phyloP scores from a whole-genome alignment of 2,329 filamentous ascomycete genomes.

The Corinectria fuckeliana region DNA sequence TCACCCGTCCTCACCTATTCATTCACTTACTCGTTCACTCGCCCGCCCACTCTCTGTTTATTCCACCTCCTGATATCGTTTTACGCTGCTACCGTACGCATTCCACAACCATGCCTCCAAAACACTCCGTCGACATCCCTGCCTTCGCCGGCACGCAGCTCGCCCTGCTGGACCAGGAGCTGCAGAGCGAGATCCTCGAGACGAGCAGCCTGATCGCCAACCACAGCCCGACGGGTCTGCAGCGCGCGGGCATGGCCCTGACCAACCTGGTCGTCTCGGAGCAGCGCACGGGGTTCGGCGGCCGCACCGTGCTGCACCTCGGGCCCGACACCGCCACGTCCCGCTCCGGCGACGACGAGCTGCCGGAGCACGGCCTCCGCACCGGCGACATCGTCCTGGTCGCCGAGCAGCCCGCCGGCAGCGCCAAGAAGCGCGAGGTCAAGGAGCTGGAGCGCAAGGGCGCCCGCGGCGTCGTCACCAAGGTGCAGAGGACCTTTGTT shows the following conservation, averaged over 20 bases:
- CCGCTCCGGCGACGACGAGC: slow-evolving; percentile 51
- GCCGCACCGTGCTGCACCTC: slow-evolving; percentile 88
- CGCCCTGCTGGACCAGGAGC: slow-evolving; percentile 72
- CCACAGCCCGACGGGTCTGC: slow-evolving; percentile 71
- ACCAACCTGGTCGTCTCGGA: slow-evolving; percentile 76
- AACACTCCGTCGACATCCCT: slow-evolving; percentile 63
- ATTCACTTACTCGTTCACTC: not conserved
- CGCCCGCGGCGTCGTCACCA: slow-evolving; percentile 73
- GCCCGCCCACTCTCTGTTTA: not conserved
- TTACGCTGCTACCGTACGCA: not conserved
- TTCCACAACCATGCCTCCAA: slow-evolving; percentile 42
- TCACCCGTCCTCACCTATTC: slow-evolving; percentile 10
- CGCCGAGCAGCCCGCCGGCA: slow-evolving; percentile 75
- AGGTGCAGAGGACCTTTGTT: slow-evolving; percentile 63
- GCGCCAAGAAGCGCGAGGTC: slow-evolving; percentile 75
- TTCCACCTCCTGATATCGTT: not conserved
- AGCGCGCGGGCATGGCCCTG: slow-evolving; percentile 80
- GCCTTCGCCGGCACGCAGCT: slow-evolving; percentile 76
- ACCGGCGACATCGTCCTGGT: slow-evolving; percentile 80
- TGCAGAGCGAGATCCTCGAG: slow-evolving; percentile 74
- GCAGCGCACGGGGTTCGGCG: slow-evolving; percentile 87
- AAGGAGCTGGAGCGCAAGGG: slow-evolving; percentile 73
- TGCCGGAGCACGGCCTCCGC: slow-evolving; percentile 78
- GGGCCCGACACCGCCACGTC: slow-evolving; percentile 73
- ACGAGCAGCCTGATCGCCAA: slow-evolving; percentile 71